Evolutionary conservation across 805 yeast genomes (phyloP).

Genomic region (Schwanniomyces occidentalis): DNA sequence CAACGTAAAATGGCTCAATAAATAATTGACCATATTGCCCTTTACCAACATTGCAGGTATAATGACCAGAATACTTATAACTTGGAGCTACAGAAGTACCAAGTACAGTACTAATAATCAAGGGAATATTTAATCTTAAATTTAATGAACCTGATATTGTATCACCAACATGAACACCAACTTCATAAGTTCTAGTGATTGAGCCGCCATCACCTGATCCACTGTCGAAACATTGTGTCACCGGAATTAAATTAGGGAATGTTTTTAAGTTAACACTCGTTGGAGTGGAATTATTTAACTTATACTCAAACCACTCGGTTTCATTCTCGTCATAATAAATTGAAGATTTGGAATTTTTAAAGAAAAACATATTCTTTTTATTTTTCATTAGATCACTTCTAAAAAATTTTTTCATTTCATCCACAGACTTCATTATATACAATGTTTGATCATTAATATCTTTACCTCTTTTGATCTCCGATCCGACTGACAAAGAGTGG

Average conservation of each 20-base stretch:
- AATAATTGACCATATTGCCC: constrained; percentile 17
- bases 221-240: constrained; percentile 13
- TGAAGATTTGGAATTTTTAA: constrained; percentile 6
- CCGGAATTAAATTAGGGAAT: constrained; percentile 9
- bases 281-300: not conserved
- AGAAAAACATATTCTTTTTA: constrained; percentile 8
- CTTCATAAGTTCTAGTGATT: constrained; percentile 4
- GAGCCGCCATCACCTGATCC: constrained; percentile 11
- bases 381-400: constrained; percentile 7
- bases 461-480: not conserved
- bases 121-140: not conserved
- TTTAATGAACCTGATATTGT: constrained; percentile 1
- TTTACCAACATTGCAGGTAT: constrained; percentile 13
- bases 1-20: constrained; percentile 13
- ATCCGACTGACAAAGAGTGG: no score
- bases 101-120: constrained; percentile 5
- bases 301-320: constrained; percentile 10
- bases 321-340: constrained; percentile 10
- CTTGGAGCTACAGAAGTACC: constrained; percentile 10
- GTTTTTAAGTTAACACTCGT: not conserved
- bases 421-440: constrained; percentile 6
- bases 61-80: constrained; percentile 7
- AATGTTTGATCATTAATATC: constrained; percentile 2
- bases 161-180: constrained; percentile 4
- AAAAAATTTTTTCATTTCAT: constrained; percentile 7